Percentiles rank a stretch among this genome's conserved stretches.
These are phyloP conservation scores for sorghum (Sorghum bicolor) DNA, from an alignment of 176 grass and related monocot species.

Conservation along the genomic window DNA sequence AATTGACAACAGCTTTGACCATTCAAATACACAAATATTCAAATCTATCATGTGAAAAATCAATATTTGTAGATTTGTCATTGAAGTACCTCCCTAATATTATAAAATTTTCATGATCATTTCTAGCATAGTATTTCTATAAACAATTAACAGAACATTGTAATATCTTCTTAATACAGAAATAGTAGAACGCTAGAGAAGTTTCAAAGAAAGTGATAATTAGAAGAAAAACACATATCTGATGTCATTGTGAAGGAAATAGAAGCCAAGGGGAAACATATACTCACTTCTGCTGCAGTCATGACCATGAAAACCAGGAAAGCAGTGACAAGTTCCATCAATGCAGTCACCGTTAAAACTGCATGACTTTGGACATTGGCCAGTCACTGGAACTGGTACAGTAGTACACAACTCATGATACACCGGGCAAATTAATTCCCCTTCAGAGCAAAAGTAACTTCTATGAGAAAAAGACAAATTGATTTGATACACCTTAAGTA, in stretches of 20 bases:
- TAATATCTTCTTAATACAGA: background rate
- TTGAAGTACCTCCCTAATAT: background rate
- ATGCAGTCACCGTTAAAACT: constrained; percentile 91
- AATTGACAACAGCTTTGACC: background rate
- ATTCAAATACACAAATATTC: background rate
- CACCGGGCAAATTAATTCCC: constrained; percentile 93
- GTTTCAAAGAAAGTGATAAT: background rate
- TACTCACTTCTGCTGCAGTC: constrained; percentile 85
- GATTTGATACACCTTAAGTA: constrained; percentile 1
- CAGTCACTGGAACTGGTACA: constrained; percentile 44
- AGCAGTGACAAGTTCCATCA: constrained; percentile 89
- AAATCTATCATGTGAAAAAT: background rate
- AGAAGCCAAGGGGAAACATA: background rate
- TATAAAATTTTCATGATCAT: background rate
- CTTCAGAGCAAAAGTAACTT: constrained; percentile 48
- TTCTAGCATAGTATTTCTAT: background rate
- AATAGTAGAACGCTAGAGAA: background rate
- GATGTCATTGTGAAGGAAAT: background rate
- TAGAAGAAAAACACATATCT: background rate
- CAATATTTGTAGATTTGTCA: background rate
- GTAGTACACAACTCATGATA: constrained; percentile 83
- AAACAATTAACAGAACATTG: background rate
- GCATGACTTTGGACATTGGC: constrained; percentile 73
- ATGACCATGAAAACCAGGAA: constrained; percentile 83
- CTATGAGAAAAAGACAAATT: constrained; percentile 18